phyloP scores from a whole-genome alignment of 176 grass and related monocot species.

The Zea mays region Zm-B73-REFERENCE-NAM-5.0 NC_050099.1:184549501-184550000 shows the following conservation, averaged over 20 bases:
- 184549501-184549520: slow-evolving; percentile 11
- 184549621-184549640: neutral
- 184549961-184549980: slow-evolving; percentile 86
- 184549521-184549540: slow-evolving; percentile 19
- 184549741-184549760: slow-evolving; percentile 81
- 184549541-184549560: slow-evolving; percentile 6
- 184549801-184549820: slow-evolving; percentile 90
- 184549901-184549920: neutral
- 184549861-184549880: neutral
- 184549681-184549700: slow-evolving; percentile 62
- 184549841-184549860: neutral
- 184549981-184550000: slow-evolving; percentile 92
- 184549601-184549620: slow-evolving; percentile 5
- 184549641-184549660: slow-evolving; percentile 38
- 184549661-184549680: slow-evolving; percentile 63
- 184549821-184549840: slow-evolving; percentile 48
- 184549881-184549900: neutral
- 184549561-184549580: neutral
- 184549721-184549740: slow-evolving; percentile 94
- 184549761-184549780: slow-evolving; percentile 75
- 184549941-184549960: slow-evolving; percentile 85
- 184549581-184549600: slow-evolving; percentile 24
- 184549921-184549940: slow-evolving; percentile 66
- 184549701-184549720: slow-evolving; percentile 95
- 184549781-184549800: slow-evolving; percentile 86